Evolutionary conservation across 1,139 yeast genomes (phyloP).

Genomic region (Candida tetrigidarum): DNA sequence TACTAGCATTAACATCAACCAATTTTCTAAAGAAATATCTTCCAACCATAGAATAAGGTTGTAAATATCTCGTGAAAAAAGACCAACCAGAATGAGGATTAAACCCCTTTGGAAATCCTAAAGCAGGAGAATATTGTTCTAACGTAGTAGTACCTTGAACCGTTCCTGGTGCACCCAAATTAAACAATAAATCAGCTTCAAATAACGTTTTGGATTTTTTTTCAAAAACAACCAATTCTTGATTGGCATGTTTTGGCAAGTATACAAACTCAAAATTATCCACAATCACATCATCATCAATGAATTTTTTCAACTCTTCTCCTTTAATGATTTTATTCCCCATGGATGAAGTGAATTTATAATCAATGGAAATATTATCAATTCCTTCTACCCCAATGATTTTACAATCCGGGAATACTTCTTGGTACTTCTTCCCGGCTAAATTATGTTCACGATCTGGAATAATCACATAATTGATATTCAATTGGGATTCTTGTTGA

Average conservation of each 20-base stretch:
- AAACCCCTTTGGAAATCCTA: constrained; percentile 34
- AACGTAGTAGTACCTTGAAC: constrained; percentile 20
- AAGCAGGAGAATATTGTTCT: constrained; percentile 48
- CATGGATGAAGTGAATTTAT: constrained; percentile 27
- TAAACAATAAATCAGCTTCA: constrained; percentile 62
- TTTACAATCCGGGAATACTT: constrained; percentile 49
- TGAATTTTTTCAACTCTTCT: constrained; percentile 24
- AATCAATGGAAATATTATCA: constrained; percentile 39
- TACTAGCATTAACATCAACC: constrained; percentile 29
- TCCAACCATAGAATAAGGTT: constrained; percentile 42
- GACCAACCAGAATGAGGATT: constrained; percentile 48
- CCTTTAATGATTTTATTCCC: constrained; percentile 34
- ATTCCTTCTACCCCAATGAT: constrained; percentile 53
- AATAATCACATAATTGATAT: constrained; percentile 46
- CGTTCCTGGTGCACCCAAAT: constrained; percentile 37
- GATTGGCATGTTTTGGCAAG: constrained; percentile 56
- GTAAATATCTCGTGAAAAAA: constrained; percentile 37
- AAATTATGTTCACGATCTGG: constrained; percentile 61
- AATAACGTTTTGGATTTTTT: constrained; percentile 48
- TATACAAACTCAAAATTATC: constrained; percentile 57
- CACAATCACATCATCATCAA: constrained; percentile 29
- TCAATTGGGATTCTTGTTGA: constrained; percentile 28
- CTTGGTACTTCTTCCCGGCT: constrained; percentile 58
- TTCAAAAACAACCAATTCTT: constrained; percentile 58
- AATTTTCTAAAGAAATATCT: constrained; percentile 33